Percentiles rank a stretch among this genome's conserved stretches.
These are phyloP conservation scores for Exophiala aquamarina DNA, from an alignment of 2,329 filamentous ascomycete species.

Conservation along the genomic window DNA sequence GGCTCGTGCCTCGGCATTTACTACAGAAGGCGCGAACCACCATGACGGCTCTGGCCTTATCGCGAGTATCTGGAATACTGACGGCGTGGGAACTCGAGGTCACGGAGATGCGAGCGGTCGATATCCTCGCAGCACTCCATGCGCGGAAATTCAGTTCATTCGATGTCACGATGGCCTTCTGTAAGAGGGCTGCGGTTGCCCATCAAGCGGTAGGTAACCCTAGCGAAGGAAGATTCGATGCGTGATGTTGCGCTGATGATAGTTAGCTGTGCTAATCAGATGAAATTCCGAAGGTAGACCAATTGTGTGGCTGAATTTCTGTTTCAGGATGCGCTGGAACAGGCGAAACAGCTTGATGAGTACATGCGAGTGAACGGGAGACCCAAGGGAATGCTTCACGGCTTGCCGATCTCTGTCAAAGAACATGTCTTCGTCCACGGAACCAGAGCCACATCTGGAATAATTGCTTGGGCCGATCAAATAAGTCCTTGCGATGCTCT, in stretches of 20 bases:
- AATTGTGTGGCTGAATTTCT: conserved; percentile 53
- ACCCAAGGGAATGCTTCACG: conserved; percentile 55
- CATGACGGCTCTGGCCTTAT: neutral
- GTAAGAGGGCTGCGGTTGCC: conserved; percentile 26
- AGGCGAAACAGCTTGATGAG: conserved; percentile 48
- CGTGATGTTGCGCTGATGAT: no score
- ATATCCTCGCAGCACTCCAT: conserved; percentile 43
- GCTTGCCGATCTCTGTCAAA: conserved; percentile 53
- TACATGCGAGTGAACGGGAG: conserved; percentile 38
- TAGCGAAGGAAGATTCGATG: no score
- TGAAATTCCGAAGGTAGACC: no score
- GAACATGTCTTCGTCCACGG: conserved; percentile 28
- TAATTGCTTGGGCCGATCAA: conserved; percentile 29
- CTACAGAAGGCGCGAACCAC: conserved; percentile 4
- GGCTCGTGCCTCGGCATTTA: conserved; percentile 27
- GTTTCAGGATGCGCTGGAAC: conserved; percentile 48
- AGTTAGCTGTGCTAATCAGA: no score
- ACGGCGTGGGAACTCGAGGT: conserved; percentile 1
- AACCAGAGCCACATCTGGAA: conserved; percentile 26
- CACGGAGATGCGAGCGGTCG: conserved; percentile 44
- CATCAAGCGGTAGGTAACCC: conserved; percentile 18
- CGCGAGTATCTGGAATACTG: neutral
- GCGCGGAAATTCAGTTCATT: conserved; percentile 14
- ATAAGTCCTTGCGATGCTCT: conserved; percentile 26
- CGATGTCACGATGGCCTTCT: conserved; percentile 25